Evolutionary conservation across 2,329 filamentous ascomycete species (phyloP).

Genomic region (Domatiomyces catenatus): DNA sequence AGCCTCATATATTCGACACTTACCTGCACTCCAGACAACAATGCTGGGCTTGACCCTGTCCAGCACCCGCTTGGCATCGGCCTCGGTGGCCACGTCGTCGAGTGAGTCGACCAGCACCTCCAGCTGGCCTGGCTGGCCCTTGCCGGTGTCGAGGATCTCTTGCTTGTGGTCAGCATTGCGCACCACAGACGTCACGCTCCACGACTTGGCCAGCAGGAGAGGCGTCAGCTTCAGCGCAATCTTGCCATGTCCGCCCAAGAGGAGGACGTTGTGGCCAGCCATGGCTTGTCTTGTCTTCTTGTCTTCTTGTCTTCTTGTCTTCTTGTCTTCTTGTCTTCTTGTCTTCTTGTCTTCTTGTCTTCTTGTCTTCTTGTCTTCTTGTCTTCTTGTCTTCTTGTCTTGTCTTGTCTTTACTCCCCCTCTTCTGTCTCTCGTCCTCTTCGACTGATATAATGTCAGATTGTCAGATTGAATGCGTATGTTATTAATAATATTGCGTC

Average conservation of each 20-base stretch:
- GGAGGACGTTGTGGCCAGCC: slow-evolving; percentile 40
- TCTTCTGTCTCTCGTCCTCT: too few relatives aligned
- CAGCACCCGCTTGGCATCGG: slow-evolving; percentile 48
- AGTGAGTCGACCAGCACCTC: slow-evolving; percentile 55
- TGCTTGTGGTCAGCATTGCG: slow-evolving; percentile 53
- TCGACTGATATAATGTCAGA: too few relatives aligned
- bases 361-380: too few relatives aligned
- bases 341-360: too few relatives aligned
- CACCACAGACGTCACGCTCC: slow-evolving; percentile 66
- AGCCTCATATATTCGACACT: too few relatives aligned
- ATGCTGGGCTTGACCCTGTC: slow-evolving; percentile 29
- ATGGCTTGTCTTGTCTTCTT: background rate
- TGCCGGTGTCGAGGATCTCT: slow-evolving; percentile 42
- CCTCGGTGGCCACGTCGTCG: slow-evolving; percentile 51
- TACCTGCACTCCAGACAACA: slow-evolving; percentile 34
- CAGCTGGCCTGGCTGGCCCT: slow-evolving; percentile 46
- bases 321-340: too few relatives aligned
- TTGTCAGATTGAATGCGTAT: too few relatives aligned
- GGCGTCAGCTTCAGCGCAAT: slow-evolving; percentile 60
- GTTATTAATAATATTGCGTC: too few relatives aligned
- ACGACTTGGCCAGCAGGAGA: slow-evolving; percentile 56
- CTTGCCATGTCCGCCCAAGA: slow-evolving; percentile 73
- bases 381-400: too few relatives aligned
- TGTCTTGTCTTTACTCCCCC: too few relatives aligned
- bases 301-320: background rate